Evolutionary conservation across 176 grass and related monocot species (phyloP), one percentile per base, ranked within the genome.

Genomic region (Zoysia japonica): DNA sequence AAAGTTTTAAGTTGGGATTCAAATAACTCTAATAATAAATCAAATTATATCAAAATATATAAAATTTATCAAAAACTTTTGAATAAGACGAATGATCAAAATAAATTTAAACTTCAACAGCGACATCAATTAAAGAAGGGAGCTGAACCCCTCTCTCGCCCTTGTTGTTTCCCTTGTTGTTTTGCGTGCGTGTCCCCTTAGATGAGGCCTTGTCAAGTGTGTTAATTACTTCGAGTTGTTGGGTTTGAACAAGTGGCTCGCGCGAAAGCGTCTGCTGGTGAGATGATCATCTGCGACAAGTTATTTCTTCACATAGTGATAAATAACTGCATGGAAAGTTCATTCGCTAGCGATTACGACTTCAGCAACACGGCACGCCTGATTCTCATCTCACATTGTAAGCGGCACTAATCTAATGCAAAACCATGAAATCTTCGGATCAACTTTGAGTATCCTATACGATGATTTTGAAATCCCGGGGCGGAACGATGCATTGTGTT

Each of bases 271-370:
- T 49, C 17, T 52, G 28, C 37, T 28, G 28, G 37, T 43, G 28
- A 81, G 37, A 82, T 73, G 47, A 65, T 67, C 54, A 28, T 70
- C 59, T 53, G 17, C 46, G 13, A 37, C 5, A 36, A 78, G 7
- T 28, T 28, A 28, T 28, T 28, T 20, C 16, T 3, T 13, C 13
- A 10, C 28, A 28, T 28, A 44, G 2, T 9, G 50, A n/a, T n/a
- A 36, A 47, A n/a, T 6, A 20, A 40, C 28, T 28, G 28, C 28
- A 50, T 7, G 9, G 45, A 6, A 41, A 45, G 44, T 42, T 62
- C 2, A 3, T 57, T 46, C 1, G 2, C 9, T 7, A 1, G 7
- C 11, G 2, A 44, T 28, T 28, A 59, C 15, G 40, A 16, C 50
- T 59, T 59, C 2, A 57, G 54, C 37, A 17, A 47, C 52, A 56